Conservation (phyloP, 1,284 basidiomycete genomes). For the Moesziomyces sp. region DNA sequence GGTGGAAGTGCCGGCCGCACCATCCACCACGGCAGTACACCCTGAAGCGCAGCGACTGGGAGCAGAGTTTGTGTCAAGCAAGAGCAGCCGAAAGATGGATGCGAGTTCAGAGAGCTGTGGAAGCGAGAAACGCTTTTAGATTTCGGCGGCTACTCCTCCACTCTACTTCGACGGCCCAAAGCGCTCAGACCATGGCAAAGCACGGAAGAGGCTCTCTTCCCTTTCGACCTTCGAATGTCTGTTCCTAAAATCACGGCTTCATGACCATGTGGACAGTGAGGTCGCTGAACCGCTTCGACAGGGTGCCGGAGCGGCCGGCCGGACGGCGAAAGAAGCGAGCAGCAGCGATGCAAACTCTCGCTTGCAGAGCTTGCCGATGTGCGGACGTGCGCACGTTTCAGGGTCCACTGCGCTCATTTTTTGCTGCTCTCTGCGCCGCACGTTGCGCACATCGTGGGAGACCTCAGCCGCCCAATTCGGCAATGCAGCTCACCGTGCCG, state of each 20-base stretch:
- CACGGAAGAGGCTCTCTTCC: too few species aligned
- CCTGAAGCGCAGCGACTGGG: not conserved
- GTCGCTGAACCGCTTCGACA: too few species aligned
- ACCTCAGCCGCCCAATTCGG: not conserved
- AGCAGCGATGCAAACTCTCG: slow-evolving; percentile 3
- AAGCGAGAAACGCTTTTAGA: slow-evolving; percentile 10
- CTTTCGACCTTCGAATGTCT: not conserved
- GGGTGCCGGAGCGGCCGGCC: too few species aligned
- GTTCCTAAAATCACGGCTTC: not conserved
- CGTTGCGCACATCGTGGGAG: not conserved
- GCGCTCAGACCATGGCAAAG: slow-evolving; percentile 8
- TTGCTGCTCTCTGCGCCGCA: not conserved
- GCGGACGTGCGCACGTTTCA: slow-evolving; percentile 1
- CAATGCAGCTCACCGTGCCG: too few species aligned
- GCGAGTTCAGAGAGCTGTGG: not conserved
- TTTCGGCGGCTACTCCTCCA: not conserved
- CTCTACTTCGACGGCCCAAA: not conserved
- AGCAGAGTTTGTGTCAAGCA: not conserved
- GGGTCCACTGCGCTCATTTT: not conserved
- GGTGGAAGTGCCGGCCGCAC: slow-evolving; percentile 7
- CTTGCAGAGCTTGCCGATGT: not conserved
- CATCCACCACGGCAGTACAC: slow-evolving; percentile 2
- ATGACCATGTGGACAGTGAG: too few species aligned
- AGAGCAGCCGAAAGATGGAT: not conserved
- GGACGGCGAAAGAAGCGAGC: not conserved